Percentiles rank a stretch among this genome's conserved stretches.
These are phyloP conservation scores for Marchantia paleacea DNA, from an alignment of 225 moss, liverwort and hornwort species.

Conservation along the genomic window DNA sequence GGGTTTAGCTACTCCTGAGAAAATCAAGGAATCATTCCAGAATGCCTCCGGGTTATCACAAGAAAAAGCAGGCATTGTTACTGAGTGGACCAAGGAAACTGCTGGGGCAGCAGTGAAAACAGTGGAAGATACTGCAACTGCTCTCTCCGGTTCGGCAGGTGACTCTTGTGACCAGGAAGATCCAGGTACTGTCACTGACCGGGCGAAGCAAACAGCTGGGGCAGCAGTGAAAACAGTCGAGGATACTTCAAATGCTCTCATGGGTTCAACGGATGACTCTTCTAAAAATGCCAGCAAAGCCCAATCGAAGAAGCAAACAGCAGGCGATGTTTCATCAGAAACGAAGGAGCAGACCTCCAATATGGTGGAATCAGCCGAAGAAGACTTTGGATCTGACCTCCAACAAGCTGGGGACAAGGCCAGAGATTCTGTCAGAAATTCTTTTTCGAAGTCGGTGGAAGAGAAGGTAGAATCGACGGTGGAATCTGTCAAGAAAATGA, in stretches of 20 bases:
- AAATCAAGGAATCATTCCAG: slow-evolving; percentile 1
- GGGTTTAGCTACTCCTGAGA: slow-evolving; percentile 4
- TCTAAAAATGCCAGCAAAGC: neutral
- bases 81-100: neutral
- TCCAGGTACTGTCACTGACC: neutral
- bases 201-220: neutral
- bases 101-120: neutral
- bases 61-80: neutral
- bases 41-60: neutral
- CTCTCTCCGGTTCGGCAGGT: neutral
- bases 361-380: neutral
- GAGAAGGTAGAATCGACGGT: neutral
- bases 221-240: neutral
- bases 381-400: neutral
- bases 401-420: neutral
- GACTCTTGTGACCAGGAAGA: neutral
- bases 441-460: neutral
- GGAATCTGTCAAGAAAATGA: neutral
- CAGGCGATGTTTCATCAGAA: neutral
- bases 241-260: no score
- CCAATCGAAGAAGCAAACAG: neutral
- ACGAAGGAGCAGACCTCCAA: neutral
- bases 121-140: neutral
- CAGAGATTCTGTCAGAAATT: neutral
- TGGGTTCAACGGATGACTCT: no score